Evolutionary conservation across 2,329 filamentous ascomycete species (phyloP), one percentile per base, ranked within the genome.

Genomic region (Pseudopyrenochaeta lycopersici): DNA sequence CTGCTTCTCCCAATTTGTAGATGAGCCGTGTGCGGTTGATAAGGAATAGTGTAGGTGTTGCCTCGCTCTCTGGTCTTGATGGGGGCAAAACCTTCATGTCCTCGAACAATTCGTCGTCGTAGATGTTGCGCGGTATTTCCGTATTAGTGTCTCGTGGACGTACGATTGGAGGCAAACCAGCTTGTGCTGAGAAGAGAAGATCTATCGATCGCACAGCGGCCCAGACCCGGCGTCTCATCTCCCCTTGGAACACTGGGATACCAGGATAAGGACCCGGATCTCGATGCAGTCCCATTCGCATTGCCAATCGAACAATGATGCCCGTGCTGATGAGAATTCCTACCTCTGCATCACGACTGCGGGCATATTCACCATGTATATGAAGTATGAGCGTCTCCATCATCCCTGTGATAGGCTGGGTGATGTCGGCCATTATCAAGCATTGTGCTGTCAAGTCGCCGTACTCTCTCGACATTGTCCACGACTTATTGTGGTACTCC

Each of bases 361-460:
- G 85, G 7, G 87, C 86, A 67, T 90, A 90, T 70, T 94, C 90
- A 42, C 89, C 88, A 65, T 91, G 88, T 11, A 91, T 79, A 67
- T 93, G 91, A 27, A 93, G 80, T 39, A 92, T 79, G 72, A 93
- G 82, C 0, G 90, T 90, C 73, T 94, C 90, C n/a, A 93, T 83
- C 7, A 90, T 91, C 72, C 91, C 85, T 54, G 88, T 85, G 27
- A 86, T 84, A 1, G 90, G 88, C 60, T 88, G 89, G 0, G 89
- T 92, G 68, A 92, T 92, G 69, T 94, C 90, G 9, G 88, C 88
- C 49, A 88, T 84, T 11, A 91, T 81, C 23, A 95, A 81, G 63
- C 90, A 92, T 75, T 95, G 90, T 7, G 92, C 90, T 7, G 90
- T 92, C 44, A 90, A 82, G 49, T 88, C 73, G 20, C 90, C 84